phyloP scores from a whole-genome alignment of 306 rosid species.

The Morella rubra region DNA sequence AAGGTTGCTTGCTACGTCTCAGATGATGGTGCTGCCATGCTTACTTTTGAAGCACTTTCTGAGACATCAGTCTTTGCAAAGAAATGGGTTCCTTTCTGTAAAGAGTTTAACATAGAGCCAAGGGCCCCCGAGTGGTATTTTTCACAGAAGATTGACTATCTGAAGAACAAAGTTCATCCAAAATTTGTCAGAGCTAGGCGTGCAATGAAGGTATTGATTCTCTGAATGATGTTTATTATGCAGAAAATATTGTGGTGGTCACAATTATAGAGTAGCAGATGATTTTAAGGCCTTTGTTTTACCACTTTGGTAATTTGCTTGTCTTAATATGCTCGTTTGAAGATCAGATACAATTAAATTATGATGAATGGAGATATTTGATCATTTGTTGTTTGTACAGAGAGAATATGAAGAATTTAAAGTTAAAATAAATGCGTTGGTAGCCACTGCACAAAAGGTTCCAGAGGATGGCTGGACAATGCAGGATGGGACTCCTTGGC shows the following conservation, averaged over 20 bases:
- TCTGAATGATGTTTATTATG: slow-evolving; percentile 2
- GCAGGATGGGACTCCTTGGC: slow-evolving; percentile 99
- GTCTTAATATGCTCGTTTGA: not conserved
- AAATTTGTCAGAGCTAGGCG: slow-evolving; percentile 94
- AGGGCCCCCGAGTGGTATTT: slow-evolving; percentile 98
- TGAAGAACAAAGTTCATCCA: slow-evolving; percentile 88
- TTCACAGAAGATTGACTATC: slow-evolving; percentile 79
- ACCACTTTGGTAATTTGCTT: not conserved
- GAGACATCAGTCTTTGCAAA: slow-evolving; percentile 94
- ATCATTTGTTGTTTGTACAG: slow-evolving; percentile 36
- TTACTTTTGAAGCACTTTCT: slow-evolving; percentile 94
- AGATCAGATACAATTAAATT: not conserved
- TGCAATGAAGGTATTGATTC: slow-evolving; percentile 78
- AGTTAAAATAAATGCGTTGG: slow-evolving; percentile 81
- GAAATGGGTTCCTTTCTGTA: slow-evolving; percentile 88
- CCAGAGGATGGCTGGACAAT: slow-evolving; percentile 99
- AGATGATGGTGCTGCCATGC: slow-evolving; percentile 99
- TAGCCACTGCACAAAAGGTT: slow-evolving; percentile 86
- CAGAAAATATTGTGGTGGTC: not conserved
- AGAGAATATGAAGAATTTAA: slow-evolving; percentile 97
- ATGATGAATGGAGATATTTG: not conserved
- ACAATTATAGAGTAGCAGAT: not conserved
- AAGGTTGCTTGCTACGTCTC: slow-evolving; percentile 98
- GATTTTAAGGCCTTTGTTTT: not conserved
- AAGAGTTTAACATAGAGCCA: slow-evolving; percentile 82